phyloP scores from a whole-genome alignment of 2,329 filamentous ascomycete genomes.

The Corinectria fuckeliana region DNA sequence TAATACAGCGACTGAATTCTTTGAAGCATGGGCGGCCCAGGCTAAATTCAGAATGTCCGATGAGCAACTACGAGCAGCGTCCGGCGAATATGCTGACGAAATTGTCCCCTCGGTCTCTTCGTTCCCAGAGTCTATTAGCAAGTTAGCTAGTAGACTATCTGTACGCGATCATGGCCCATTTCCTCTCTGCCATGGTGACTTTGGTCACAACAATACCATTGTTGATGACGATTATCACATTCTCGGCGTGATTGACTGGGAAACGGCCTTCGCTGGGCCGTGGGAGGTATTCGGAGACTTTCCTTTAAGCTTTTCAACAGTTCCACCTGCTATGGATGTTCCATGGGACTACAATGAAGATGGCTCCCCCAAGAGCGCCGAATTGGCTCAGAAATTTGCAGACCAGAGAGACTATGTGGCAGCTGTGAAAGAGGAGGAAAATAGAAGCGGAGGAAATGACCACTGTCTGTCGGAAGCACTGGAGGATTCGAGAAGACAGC shows the following conservation, averaged over 20 bases:
- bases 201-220: conserved; percentile 12
- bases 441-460: conserved; percentile 11
- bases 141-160: conserved; percentile 7
- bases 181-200: conserved; percentile 13
- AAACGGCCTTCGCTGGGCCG: conserved; percentile 11
- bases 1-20: conserved; percentile 14
- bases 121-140: conserved; percentile 8
- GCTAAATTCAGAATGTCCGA: conserved; percentile 5
- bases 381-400: conserved; percentile 5
- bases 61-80: conserved; percentile 9
- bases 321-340: conserved; percentile 12
- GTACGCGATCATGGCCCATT: conserved; percentile 12
- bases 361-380: conserved; percentile 3
- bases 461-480: conserved; percentile 8
- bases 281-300: conserved; percentile 18
- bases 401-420: conserved; percentile 6
- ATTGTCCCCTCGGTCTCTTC: conserved; percentile 9
- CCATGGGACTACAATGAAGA: conserved; percentile 9
- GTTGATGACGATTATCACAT: conserved; percentile 8
- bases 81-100: conserved; percentile 10
- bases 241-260: conserved; percentile 15
- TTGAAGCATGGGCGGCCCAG: conserved; percentile 12
- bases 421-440: conserved; percentile 10
- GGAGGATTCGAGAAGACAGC: conserved; percentile 4
- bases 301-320: conserved; percentile 11